These are phyloP conservation scores for Talaromyces sp. DNA, from an alignment of 2,329 filamentous ascomycete species.

Conservation along the genomic window DNA sequence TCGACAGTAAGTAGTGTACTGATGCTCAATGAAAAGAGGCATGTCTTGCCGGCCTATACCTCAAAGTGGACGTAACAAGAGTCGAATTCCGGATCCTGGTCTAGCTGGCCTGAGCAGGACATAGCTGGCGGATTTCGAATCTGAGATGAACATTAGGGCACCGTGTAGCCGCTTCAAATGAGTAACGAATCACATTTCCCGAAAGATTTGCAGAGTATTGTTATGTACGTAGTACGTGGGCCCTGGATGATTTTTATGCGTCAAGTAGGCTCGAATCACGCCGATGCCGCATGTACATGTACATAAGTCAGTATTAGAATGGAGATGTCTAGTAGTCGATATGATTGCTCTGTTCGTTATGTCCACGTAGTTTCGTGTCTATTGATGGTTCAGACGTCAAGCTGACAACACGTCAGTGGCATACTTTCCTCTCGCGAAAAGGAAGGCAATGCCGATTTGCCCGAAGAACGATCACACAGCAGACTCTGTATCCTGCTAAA, in stretches of 20 bases:
- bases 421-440: background rate
- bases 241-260: background rate
- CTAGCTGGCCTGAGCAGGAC: no score
- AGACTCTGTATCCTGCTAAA: background rate
- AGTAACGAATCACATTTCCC: background rate
- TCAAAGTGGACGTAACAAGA: background rate
- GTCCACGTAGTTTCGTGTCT: background rate
- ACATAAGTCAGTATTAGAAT: background rate
- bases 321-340: background rate
- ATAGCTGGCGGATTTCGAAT: background rate
- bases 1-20: background rate
- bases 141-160: background rate
- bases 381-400: background rate
- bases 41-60: background rate
- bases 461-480: background rate
- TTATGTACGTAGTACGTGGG: background rate
- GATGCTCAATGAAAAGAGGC: background rate
- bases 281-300: background rate
- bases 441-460: background rate
- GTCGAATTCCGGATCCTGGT: no score
- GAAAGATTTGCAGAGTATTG: background rate
- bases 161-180: background rate
- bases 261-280: background rate
- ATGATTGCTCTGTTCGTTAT: background rate
- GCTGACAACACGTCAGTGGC: background rate